These are phyloP conservation scores for Lentinula lateritia DNA, from an alignment of 768 basidiomycete genomes.

Conservation along the genomic window DNA sequence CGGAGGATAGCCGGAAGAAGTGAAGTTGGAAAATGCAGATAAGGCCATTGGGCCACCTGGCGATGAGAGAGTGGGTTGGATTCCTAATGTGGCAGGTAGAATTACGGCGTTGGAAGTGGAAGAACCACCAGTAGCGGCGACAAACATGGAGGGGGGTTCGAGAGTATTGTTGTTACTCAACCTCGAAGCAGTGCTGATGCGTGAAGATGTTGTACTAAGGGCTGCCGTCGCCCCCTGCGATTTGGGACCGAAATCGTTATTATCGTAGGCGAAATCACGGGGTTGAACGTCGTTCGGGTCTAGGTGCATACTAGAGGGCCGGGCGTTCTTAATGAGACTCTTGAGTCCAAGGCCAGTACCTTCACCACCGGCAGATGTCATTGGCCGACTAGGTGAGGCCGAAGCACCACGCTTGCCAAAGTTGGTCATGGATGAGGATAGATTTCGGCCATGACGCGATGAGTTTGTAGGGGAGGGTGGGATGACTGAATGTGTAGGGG, in stretches of 20 bases:
- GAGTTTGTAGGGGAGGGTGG: conserved; percentile 14
- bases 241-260: background rate
- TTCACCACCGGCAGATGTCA: background rate
- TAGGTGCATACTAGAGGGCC: background rate
- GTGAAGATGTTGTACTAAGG: conserved; percentile 9
- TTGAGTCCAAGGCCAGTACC: background rate
- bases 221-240: background rate
- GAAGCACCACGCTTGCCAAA: background rate
- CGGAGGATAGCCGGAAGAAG: conserved; percentile 6
- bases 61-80: conserved; percentile 61
- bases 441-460: background rate
- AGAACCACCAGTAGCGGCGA: background rate
- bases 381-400: conserved; percentile 1
- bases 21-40: conserved; percentile 3
- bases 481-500: conserved; percentile 23
- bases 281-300: background rate
- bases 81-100: conserved; percentile 50
- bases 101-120: background rate
- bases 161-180: background rate
- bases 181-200: conserved; percentile 3
- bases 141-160: background rate
- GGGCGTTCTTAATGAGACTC: background rate
- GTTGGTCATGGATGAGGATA: conserved; percentile 3
- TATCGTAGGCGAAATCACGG: background rate
- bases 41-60: conserved; percentile 17